A percentile compares a stretch with the other conserved stretches of the same genome.
These are phyloP conservation scores for Coemansia sp. DNA, from an alignment of 192 early-diverging fungal species.

Conservation along the genomic window DNA sequence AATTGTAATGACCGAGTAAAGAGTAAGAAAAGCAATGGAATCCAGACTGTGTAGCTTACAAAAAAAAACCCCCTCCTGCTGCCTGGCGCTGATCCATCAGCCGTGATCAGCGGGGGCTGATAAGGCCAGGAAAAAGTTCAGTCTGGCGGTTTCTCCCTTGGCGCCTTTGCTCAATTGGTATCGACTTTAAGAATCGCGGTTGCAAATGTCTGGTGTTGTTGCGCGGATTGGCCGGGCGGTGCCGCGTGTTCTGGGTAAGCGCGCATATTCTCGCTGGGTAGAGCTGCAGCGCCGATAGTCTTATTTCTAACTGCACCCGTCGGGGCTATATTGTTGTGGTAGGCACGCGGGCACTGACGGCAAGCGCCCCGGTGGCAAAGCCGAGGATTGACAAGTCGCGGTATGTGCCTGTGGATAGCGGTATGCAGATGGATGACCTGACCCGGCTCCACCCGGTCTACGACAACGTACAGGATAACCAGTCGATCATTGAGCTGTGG, in stretches of 20 bases:
- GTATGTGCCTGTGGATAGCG: not conserved
- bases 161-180: not conserved
- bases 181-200: too few species aligned
- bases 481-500: constrained; percentile 43
- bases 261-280: not conserved
- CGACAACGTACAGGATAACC: constrained; percentile 37
- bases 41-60: too few species aligned
- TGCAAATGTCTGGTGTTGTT: not conserved
- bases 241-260: constrained; percentile 1
- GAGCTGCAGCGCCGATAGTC: not conserved
- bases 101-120: not conserved
- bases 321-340: not conserved
- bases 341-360: not conserved
- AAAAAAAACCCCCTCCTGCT: too few species aligned
- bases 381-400: not conserved
- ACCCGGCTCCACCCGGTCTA: constrained; percentile 33
- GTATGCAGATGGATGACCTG: constrained; percentile 19
- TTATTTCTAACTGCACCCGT: too few species aligned
- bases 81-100: not conserved
- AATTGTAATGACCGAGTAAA: not conserved
- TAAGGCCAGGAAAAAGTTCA: not conserved
- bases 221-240: not conserved
- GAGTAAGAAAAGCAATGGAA: too few species aligned
- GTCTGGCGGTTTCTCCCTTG: not conserved
- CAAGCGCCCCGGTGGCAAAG: not conserved